A percentile compares a stretch with the other conserved stretches of the same genome.
These are phyloP conservation scores for Panicum miliaceum DNA, from an alignment of 176 grass and related monocot genomes.

Conservation along the genomic window DNA sequence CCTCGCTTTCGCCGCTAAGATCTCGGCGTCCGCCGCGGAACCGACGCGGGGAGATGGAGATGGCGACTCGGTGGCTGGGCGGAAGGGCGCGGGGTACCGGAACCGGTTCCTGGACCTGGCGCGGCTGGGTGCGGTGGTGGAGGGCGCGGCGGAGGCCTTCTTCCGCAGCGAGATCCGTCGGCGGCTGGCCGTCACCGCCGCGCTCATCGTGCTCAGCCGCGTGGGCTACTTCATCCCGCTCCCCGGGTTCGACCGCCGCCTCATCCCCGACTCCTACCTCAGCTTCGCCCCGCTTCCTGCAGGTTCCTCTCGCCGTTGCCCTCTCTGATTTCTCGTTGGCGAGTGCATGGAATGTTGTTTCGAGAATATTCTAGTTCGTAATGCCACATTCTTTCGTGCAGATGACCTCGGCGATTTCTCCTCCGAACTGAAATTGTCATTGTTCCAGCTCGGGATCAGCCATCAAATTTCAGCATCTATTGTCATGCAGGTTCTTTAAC, in stretches of 20 bases:
- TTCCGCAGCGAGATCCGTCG: slow-evolving; percentile 96
- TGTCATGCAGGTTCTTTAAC: slow-evolving; percentile 78
- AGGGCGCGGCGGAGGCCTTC: slow-evolving; percentile 81
- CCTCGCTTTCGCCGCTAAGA: slow-evolving; percentile 11
- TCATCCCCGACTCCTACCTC: slow-evolving; percentile 89
- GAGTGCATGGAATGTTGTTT: neutral
- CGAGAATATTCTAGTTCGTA: neutral
- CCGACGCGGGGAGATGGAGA: slow-evolving; percentile 1
- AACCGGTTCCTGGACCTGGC: slow-evolving; percentile 87
- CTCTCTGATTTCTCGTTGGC: neutral
- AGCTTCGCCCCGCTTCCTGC: slow-evolving; percentile 81
- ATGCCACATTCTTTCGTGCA: slow-evolving; percentile 43
- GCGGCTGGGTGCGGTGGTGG: slow-evolving; percentile 69
- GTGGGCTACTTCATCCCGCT: slow-evolving; percentile 88
- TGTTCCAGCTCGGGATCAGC: slow-evolving; percentile 97
- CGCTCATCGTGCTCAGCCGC: slow-evolving; percentile 83
- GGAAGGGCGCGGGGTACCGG: slow-evolving; percentile 50
- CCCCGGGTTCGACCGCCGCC: slow-evolving; percentile 87
- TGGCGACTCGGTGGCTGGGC: neutral
- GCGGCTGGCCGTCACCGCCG: slow-evolving; percentile 71
- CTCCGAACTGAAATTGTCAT: slow-evolving; percentile 84
- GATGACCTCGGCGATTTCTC: slow-evolving; percentile 85
- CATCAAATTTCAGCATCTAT: slow-evolving; percentile 95
- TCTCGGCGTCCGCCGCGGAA: neutral
- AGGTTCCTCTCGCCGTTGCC: slow-evolving; percentile 41